Evolutionary conservation across 148 eudicot genomes (phyloP).

Genomic region (Hydrangea macrophylla): DNA sequence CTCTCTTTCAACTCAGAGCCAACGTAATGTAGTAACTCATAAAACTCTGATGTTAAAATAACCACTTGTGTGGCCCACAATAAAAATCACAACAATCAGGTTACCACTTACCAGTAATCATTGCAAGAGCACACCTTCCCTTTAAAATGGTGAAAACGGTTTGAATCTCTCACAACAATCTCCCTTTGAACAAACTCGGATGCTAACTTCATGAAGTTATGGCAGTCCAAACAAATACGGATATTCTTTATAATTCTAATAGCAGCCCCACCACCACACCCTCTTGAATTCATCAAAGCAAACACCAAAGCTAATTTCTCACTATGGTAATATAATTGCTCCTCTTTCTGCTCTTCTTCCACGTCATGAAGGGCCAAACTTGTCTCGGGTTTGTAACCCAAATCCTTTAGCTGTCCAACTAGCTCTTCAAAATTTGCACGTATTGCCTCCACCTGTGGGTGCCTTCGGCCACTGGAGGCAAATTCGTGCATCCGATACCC

Average conservation of each 20-base stretch:
- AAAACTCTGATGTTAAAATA: too few relatives aligned
- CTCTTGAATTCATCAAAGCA: slow-evolving; percentile 25
- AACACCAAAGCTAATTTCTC: slow-evolving; percentile 45
- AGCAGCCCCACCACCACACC: slow-evolving; percentile 7
- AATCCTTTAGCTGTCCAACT: slow-evolving; percentile 20
- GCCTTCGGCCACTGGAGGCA: slow-evolving; percentile 34
- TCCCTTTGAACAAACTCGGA: slow-evolving; percentile 24
- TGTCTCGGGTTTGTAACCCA: slow-evolving; percentile 42
- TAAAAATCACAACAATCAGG: too few relatives aligned
- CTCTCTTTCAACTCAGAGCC: too few relatives aligned
- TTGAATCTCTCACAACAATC: slow-evolving; percentile 43
- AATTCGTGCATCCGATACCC: slow-evolving; percentile 37
- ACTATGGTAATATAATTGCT: slow-evolving; percentile 40
- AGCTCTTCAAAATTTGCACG: slow-evolving; percentile 21
- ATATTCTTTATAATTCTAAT: slow-evolving; percentile 41
- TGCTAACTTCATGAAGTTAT: slow-evolving; percentile 39
- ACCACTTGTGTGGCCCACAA: too few relatives aligned
- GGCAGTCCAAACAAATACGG: slow-evolving; percentile 39
- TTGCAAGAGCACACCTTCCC: slow-evolving; percentile 37
- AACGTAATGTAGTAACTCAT: too few relatives aligned
- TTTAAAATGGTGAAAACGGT: slow-evolving; percentile 41
- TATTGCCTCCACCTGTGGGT: slow-evolving; percentile 32
- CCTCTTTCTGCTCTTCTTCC: slow-evolving; percentile 44
- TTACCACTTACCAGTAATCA: slow-evolving; percentile 36
- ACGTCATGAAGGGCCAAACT: slow-evolving; percentile 30